A percentile compares a stretch with the other conserved stretches of the same genome.
Conservation (phyloP, 768 basidiomycete genomes). For the Mycena belliarum region DNA sequence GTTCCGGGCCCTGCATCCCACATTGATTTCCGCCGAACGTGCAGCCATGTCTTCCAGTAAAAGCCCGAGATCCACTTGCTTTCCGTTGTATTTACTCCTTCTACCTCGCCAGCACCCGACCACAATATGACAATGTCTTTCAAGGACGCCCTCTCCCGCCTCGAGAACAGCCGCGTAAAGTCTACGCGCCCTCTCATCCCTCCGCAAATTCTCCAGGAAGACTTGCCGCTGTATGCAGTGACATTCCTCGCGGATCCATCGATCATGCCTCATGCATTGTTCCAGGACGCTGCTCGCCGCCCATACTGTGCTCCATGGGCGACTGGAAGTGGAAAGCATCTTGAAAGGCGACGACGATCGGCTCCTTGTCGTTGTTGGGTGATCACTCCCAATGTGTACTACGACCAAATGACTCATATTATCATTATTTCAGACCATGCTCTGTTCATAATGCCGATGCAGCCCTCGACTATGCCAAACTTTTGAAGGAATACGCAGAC, state of each 20-base stretch:
- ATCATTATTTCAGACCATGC: constrained; percentile 63
- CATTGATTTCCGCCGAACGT: neutral
- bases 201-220: constrained; percentile 92
- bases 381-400: neutral
- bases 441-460: constrained; percentile 90
- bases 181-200: constrained; percentile 88
- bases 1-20: neutral
- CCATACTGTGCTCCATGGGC: constrained; percentile 87
- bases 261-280: constrained; percentile 4
- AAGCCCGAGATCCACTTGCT: neutral
- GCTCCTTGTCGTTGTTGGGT: constrained; percentile 90
- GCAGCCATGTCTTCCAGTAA: neutral
- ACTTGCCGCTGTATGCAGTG: constrained; percentile 74
- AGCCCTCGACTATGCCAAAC: constrained; percentile 83
- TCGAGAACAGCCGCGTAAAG: constrained; percentile 88
- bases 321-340: constrained; percentile 74
- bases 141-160: constrained; percentile 74
- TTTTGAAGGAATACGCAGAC: constrained; percentile 80
- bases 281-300: constrained; percentile 74
- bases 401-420: neutral
- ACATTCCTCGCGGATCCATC: neutral
- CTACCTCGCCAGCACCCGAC: constrained; percentile 41
- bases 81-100: neutral
- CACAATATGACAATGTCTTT: constrained; percentile 70
- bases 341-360: constrained; percentile 89